Base-by-base conservation (phyloP, 2,329 filamentous ascomycete genomes). In the Boeremia exigua region DNA sequence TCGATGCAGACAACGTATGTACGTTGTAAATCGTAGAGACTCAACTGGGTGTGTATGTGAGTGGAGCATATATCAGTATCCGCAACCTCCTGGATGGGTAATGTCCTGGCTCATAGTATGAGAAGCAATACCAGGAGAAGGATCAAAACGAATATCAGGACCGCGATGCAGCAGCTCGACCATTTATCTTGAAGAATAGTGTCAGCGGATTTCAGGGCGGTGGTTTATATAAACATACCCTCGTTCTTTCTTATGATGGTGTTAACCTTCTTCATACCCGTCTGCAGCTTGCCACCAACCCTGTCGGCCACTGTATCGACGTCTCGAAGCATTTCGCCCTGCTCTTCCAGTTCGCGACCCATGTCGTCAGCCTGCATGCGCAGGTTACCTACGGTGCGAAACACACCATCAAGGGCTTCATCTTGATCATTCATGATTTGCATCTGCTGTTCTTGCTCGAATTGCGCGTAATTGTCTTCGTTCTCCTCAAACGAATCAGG, bases 341-440 rank as follows among this genome's bases (percentile, higher is more conserved):
- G 95, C 79, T 99, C 95, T 77, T 97, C 96, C 40, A 99, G 81
- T 80, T 99, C 95, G 54, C 94, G 83, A 1, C 95, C 94, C 94
- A 99, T 99, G 66, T 92, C 91, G 76, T 96, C 88, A 1, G 95
- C 96, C 81, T 98, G 95, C 71, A 89, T 84, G 52, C 94, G 83
- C 71, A 99, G 78, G 72, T 92, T 97, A 2, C 93, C 94, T 23
- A 99, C 95, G 1, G 94, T 98, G 63, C 88, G 86, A 73, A 96
- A 96, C 42, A 99, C 94, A 14, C 90, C 91, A 72, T 98, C 94
- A 1, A 99, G 83, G 67, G 95, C 90, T 78, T 93, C 84, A 73
- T 99, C 95, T 80, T 99, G 95, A 76, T 97, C 92, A 63, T 89
- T 86, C 89, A 99, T 93, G 77, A 99, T 90, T 77, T 93, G 86